These are phyloP conservation scores for Perkinsus chesapeaki DNA, from an alignment of 169 alveolate genomes.

Conservation along the genomic window DNA sequence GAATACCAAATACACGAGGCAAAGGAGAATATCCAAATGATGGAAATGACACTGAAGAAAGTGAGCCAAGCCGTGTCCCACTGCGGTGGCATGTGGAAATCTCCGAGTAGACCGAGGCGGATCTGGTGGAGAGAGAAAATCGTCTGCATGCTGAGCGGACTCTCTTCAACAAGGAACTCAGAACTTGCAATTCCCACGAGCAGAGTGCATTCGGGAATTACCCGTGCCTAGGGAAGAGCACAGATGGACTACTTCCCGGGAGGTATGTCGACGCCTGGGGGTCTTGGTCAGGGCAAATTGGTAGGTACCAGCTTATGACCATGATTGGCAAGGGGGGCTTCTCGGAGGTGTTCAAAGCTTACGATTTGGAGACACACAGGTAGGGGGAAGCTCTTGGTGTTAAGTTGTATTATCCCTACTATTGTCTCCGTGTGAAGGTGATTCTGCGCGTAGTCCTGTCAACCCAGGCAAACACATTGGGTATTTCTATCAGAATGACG, in stretches of 20 bases:
- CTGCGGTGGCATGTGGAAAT: background rate
- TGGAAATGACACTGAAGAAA: background rate
- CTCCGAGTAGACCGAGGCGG: background rate
- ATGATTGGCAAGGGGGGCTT: constrained; percentile 78
- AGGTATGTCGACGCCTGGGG: background rate
- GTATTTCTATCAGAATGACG: too few species aligned
- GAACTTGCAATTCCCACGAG: background rate
- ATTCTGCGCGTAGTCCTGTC: too few species aligned
- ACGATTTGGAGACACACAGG: constrained; percentile 44
- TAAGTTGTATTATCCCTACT: too few species aligned
- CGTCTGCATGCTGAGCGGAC: background rate
- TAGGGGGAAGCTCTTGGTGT: too few species aligned
- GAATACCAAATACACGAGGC: background rate
- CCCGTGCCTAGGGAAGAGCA: background rate
- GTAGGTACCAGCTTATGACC: constrained; percentile 52
- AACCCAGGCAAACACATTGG: too few species aligned
- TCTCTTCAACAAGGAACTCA: background rate
- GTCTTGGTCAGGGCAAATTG: too few species aligned
- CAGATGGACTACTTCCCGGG: background rate
- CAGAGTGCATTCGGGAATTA: background rate
- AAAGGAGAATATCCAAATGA: background rate
- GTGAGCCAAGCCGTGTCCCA: background rate
- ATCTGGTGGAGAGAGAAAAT: background rate
- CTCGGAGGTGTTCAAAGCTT: constrained; percentile 77
- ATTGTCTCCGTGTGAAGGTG: too few species aligned